These are phyloP conservation scores for Extremus antarcticus DNA, from an alignment of 495 filamentous ascomycete genomes.

Conservation along the genomic window DNA sequence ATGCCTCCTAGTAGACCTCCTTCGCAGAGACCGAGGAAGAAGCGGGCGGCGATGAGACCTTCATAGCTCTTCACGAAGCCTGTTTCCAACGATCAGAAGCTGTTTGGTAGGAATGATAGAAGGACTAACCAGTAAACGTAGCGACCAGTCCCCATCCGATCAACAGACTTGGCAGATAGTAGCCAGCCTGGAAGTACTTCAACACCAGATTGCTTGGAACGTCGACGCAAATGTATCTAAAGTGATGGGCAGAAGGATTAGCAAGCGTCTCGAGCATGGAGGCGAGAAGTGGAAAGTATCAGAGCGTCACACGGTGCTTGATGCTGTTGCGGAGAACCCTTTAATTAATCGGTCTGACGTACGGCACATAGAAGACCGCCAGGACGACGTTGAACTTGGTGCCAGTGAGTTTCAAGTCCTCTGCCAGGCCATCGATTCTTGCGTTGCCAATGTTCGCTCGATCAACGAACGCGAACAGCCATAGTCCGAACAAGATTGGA, in stretches of 20 bases:
- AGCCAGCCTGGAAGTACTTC: background rate
- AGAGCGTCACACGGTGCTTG: too few species aligned
- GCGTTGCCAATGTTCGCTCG: slow-evolving; percentile 41
- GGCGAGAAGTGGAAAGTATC: too few species aligned
- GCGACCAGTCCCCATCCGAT: background rate
- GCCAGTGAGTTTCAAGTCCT: slow-evolving; percentile 45
- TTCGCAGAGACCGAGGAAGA: slow-evolving; percentile 49
- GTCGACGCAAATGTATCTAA: background rate
- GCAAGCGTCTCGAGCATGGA: too few species aligned
- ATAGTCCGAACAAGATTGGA: slow-evolving; percentile 20
- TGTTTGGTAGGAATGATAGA: too few species aligned
- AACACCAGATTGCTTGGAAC: background rate
- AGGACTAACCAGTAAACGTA: background rate
- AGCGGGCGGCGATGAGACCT: slow-evolving; percentile 47
- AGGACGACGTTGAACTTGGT: slow-evolving; percentile 50
- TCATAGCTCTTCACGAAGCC: slow-evolving; percentile 27
- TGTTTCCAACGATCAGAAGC: background rate
- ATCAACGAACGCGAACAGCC: slow-evolving; percentile 31
- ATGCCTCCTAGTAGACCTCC: slow-evolving; percentile 45
- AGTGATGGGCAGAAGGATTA: background rate
- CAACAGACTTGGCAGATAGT: background rate
- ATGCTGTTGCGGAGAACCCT: too few species aligned
- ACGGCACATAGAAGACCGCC: slow-evolving; percentile 54
- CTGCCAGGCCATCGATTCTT: slow-evolving; percentile 44
- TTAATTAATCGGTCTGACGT: too few species aligned